Conservation (phyloP, 352 stramenopile genomes). For the Pythium chondricola region DNA sequence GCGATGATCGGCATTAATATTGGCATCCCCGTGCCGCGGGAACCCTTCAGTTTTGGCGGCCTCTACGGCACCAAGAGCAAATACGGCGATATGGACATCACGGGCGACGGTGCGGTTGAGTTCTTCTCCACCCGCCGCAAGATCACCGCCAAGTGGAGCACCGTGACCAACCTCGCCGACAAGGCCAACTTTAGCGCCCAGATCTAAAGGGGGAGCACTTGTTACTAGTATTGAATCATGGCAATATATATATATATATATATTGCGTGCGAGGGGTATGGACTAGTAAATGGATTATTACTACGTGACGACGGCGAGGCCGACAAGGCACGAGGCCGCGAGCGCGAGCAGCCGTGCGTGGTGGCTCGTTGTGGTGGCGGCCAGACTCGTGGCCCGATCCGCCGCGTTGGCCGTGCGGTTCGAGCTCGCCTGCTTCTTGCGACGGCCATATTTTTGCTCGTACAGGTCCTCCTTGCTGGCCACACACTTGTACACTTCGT, state of each 20-base stretch:
- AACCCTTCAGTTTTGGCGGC: slow-evolving; percentile 96
- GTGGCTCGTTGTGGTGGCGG: not conserved
- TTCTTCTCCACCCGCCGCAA: slow-evolving; percentile 98
- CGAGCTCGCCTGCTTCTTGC: slow-evolving; percentile 27
- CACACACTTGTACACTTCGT: slow-evolving; percentile 71
- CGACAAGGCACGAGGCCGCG: slow-evolving; percentile 5
- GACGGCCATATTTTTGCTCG: slow-evolving; percentile 39
- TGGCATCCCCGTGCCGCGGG: slow-evolving; percentile 91
- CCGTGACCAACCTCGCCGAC: slow-evolving; percentile 34
- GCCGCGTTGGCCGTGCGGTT: not conserved
- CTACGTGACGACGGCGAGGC: slow-evolving; percentile 5
- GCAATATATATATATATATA: no score
- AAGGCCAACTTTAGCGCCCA: slow-evolving; percentile 70
- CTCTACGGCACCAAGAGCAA: slow-evolving; percentile 97
- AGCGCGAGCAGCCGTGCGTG: slow-evolving; percentile 1
- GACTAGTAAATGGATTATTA: no score
- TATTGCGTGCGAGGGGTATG: not conserved
- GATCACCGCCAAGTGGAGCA: slow-evolving; percentile 94
- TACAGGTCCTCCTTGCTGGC: slow-evolving; percentile 57
- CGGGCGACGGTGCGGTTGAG: slow-evolving; percentile 94
- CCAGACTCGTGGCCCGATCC: not conserved
- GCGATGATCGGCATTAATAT: slow-evolving; percentile 97
- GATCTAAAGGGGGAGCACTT: no score
- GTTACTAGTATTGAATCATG: no score
- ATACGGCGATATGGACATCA: slow-evolving; percentile 98